phyloP scores from a whole-genome alignment of 2,329 filamentous ascomycete genomes.

The Penicillium italicum region DNA sequence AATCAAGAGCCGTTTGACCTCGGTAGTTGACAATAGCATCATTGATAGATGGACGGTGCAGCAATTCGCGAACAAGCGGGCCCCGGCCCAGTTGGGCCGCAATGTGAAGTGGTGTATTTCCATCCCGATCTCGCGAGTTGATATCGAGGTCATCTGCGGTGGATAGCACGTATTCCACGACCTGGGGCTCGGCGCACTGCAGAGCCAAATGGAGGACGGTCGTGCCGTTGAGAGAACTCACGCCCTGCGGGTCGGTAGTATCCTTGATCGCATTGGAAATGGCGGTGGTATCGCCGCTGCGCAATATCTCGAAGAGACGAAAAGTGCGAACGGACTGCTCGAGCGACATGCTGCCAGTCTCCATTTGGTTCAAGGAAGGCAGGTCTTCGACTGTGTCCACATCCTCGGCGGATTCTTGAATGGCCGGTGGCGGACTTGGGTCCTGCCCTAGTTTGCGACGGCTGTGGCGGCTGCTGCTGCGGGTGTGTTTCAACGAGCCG shows the following conservation, averaged over 20 bases:
- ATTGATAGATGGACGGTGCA: conserved; percentile 80
- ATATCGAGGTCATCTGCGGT: conserved; percentile 70
- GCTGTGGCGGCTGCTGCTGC: conserved; percentile 30
- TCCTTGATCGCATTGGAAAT: conserved; percentile 77
- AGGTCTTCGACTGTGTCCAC: conserved; percentile 31
- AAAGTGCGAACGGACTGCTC: conserved; percentile 95
- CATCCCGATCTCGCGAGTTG: conserved; percentile 87
- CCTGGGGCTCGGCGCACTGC: conserved; percentile 87
- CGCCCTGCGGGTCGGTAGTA: conserved; percentile 51
- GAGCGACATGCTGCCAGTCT: conserved; percentile 54
- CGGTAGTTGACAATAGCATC: conserved; percentile 82
- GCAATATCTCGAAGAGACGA: conserved; percentile 85
- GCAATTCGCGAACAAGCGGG: conserved; percentile 74
- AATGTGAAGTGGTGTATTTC: conserved; percentile 88
- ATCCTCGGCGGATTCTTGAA: conserved; percentile 28
- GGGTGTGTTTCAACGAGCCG: conserved; percentile 29
- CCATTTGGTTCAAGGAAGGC: conserved; percentile 33
- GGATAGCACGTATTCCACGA: conserved; percentile 92
- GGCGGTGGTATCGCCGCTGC: conserved; percentile 83
- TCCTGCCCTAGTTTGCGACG: conserved; percentile 30
- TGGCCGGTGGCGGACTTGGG: conserved; percentile 15
- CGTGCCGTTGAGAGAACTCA: conserved; percentile 59
- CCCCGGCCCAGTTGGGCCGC: conserved; percentile 78
- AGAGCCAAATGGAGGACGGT: conserved; percentile 90
- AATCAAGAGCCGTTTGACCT: conserved; percentile 79